phyloP scores from a whole-genome alignment of 805 yeast species.

The Ogataea ganodermae region DNA sequence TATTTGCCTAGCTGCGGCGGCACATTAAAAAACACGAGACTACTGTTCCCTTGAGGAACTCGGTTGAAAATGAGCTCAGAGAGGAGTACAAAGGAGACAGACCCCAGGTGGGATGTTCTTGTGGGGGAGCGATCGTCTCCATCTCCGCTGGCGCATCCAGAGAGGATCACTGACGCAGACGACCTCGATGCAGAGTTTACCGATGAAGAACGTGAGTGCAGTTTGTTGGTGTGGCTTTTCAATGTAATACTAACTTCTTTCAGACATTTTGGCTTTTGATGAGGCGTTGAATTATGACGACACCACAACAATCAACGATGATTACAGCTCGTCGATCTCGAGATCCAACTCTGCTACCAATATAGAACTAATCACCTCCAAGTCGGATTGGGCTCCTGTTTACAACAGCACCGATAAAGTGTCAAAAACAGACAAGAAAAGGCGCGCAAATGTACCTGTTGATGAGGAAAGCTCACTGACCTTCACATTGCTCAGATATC shows the following conservation, averaged over 20 bases:
- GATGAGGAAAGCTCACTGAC: constrained; percentile 32
- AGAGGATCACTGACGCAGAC: constrained; percentile 16
- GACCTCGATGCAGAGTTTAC: constrained; percentile 27
- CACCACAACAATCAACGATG: constrained; percentile 1
- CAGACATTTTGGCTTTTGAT: constrained; percentile 38
- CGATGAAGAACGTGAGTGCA: constrained; percentile 24
- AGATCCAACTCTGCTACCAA: constrained; percentile 16
- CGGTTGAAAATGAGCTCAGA: constrained; percentile 1
- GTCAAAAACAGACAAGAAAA: neutral
- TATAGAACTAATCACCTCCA: constrained; percentile 16
- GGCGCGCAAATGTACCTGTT: neutral
- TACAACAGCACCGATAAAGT: constrained; percentile 5
- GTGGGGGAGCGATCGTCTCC: neutral
- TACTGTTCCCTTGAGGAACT: neutral
- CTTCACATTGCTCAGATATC: constrained; percentile 62
- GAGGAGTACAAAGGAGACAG: neutral
- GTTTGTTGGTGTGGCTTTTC: neutral
- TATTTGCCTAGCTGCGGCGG: neutral
- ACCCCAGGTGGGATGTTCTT: neutral
- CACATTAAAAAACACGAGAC: neutral
- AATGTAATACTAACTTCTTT: neutral
- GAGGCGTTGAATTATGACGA: constrained; percentile 41
- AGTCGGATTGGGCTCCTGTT: constrained; percentile 16
- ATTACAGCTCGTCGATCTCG: constrained; percentile 7
- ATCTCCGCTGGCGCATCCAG: neutral